Evolutionary conservation across 441 rosid species (phyloP).

Genomic region (Corymbia calophylla): DNA sequence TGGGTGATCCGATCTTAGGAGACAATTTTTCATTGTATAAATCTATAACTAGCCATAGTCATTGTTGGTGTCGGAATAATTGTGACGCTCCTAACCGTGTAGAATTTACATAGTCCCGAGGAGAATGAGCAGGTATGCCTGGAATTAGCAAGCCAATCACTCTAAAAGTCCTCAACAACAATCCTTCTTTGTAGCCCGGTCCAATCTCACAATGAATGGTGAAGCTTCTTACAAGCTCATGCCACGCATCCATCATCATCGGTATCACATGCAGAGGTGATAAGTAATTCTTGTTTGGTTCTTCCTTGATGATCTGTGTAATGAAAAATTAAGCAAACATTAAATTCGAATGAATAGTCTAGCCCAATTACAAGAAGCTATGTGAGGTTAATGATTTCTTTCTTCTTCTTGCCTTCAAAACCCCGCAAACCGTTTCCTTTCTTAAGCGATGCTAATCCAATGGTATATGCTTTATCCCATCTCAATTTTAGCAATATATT

Average conservation of each 20-base stretch:
- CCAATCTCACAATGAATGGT: constrained; percentile 30
- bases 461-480: background rate
- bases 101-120: constrained; percentile 34
- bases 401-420: background rate
- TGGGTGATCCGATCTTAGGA: background rate
- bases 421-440: background rate
- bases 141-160: constrained; percentile 43
- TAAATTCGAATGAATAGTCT: background rate
- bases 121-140: constrained; percentile 47
- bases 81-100: background rate
- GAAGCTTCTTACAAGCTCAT: constrained; percentile 63
- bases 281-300: constrained; percentile 47
- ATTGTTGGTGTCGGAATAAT: background rate
- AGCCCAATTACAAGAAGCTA: background rate
- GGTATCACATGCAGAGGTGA: constrained; percentile 11
- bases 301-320: constrained; percentile 39
- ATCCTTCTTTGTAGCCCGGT: constrained; percentile 42
- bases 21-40: background rate
- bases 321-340: background rate
- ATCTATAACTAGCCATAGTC: background rate
- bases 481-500: background rate
- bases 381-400: background rate
- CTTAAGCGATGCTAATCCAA: background rate
- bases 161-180: constrained; percentile 33
- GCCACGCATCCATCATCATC: constrained; percentile 22